Conservation (phyloP, 108 stramenopile species). For the Cyclostephanos invisitatus region DNA sequence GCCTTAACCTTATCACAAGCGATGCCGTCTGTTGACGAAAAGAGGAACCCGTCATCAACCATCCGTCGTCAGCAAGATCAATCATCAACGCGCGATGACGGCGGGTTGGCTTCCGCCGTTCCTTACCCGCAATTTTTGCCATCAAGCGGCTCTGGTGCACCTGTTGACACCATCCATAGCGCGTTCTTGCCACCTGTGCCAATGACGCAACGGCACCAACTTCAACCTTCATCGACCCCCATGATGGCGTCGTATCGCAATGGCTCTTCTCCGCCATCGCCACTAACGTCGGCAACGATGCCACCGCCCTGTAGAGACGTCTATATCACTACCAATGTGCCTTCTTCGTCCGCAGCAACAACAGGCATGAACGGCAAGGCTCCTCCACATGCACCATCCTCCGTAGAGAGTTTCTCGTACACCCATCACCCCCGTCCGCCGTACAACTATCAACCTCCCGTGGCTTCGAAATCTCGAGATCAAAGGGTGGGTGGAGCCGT, state of each 20-base stretch:
- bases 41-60: conserved; percentile 1
- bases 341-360: neutral
- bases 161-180: conserved; percentile 10
- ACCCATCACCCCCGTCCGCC: conserved; percentile 12
- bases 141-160: neutral
- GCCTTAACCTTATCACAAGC: neutral
- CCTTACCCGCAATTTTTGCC: neutral
- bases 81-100: neutral
- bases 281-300: neutral
- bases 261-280: neutral
- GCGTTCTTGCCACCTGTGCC: conserved; percentile 12
- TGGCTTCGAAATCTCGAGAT: neutral
- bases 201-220: neutral
- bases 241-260: neutral
- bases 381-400: neutral
- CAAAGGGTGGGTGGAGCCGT: neutral
- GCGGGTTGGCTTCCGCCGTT: neutral
- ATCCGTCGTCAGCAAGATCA: neutral
- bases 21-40: neutral
- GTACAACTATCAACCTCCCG: neutral
- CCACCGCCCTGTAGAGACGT: conserved; percentile 10
- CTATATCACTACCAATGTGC: neutral
- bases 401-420: conserved; percentile 1
- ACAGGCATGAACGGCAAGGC: neutral
- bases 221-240: neutral